phyloP scores from a whole-genome alignment of 441 rosid species.

The Gossypium trilobum region DNA sequence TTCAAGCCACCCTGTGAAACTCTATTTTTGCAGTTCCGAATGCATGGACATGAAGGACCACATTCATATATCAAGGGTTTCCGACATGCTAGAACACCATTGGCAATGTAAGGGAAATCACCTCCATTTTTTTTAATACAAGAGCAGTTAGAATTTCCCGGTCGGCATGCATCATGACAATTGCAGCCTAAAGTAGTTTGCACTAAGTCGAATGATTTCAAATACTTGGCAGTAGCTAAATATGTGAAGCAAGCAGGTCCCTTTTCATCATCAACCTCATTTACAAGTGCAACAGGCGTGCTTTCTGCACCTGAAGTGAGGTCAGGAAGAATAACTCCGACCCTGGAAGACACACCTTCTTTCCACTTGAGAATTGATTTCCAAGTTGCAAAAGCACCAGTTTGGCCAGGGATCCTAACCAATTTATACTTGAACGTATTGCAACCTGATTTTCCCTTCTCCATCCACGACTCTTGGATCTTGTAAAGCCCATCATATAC shows the following conservation, averaged over 20 bases:
- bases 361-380: slow-evolving; percentile 66
- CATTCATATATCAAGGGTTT: slow-evolving; percentile 42
- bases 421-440: slow-evolving; percentile 70
- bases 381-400: slow-evolving; percentile 58
- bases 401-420: slow-evolving; percentile 60
- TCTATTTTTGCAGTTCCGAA: slow-evolving; percentile 40
- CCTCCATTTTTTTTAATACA: slow-evolving; percentile 43
- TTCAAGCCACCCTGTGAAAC: slow-evolving; percentile 41
- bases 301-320: slow-evolving; percentile 43
- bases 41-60: slow-evolving; percentile 40
- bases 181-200: slow-evolving; percentile 26
- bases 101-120: slow-evolving; percentile 36
- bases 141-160: slow-evolving; percentile 32
- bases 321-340: slow-evolving; percentile 40
- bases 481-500: slow-evolving; percentile 73
- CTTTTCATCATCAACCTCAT: slow-evolving; percentile 41
- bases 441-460: slow-evolving; percentile 70
- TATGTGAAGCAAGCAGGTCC: slow-evolving; percentile 44
- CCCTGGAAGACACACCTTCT: slow-evolving; percentile 33
- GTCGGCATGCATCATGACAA: slow-evolving; percentile 30
- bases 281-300: slow-evolving; percentile 40
- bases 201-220: slow-evolving; percentile 19
- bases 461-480: slow-evolving; percentile 74
- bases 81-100: slow-evolving; percentile 33
- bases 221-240: slow-evolving; percentile 23